Evolutionary conservation across 352 stramenopile genomes (phyloP), one percentile per base, ranked within the genome.

Genomic region (Globisporangium carolinianum): DNA sequence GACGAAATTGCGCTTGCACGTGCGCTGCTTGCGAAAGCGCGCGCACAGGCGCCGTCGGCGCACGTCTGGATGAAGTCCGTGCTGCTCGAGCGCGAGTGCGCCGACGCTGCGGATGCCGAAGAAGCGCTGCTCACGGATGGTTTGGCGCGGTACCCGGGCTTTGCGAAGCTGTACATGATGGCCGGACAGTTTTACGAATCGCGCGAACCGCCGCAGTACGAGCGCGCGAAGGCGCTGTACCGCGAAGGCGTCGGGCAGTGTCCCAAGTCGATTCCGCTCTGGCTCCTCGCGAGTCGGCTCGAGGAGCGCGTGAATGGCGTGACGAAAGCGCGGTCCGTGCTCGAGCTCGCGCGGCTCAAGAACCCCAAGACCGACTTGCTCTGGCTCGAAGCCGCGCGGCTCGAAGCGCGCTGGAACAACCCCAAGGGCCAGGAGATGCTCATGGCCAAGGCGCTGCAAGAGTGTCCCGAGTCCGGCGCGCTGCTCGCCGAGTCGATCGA

Each of bases 21-120:
- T 42, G 84, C 76, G 15, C 59, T 97, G 11, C 60, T 97, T 35
- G 81, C 74, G 2, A 89, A 91, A 60, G 89, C 84, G 1, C 76
- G 87, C 1, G 73, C 76, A 14, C 75, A 94, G 59, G 94, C 92
- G 4, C 84, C 90, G 18, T 97, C 94, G 0, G 79, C 85, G 3
- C 83, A 96, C 54, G 95, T 99, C 17, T 99, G 91, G 84, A 97
- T 99, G 87, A 99, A 99, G 71, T 97, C 92, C 4, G 94, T 97
- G 24, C 67, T 99, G n/a, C 77, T 99, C 5, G 96, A 99, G 78
- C 75, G 95, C 46, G 94, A 99, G 73, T 68, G 77, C 45, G 69
- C 68, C 9, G 71, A 87, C 47, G 73, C 68, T 32, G 72, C 60
- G 6, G 62, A 79, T 17, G 76, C 75, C 7, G 81, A 96, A 53